phyloP scores from a whole-genome alignment of 2,329 filamentous ascomycete species.

The Cladosporium phlei region DNA sequence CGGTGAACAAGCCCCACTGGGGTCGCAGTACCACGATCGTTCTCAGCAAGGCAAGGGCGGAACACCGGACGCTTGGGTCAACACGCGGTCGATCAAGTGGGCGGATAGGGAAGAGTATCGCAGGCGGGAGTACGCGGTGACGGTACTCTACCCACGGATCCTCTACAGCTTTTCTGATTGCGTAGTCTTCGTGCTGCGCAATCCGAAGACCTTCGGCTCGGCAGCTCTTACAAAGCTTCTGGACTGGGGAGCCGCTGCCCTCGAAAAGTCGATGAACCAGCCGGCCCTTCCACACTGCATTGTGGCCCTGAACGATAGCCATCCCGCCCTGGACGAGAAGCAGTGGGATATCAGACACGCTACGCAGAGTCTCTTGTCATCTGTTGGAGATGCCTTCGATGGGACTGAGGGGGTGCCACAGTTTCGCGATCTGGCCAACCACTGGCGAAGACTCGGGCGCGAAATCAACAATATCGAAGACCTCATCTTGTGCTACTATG shows the following conservation, averaged over 20 bases:
- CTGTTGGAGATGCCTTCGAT: constrained; percentile 29
- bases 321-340: constrained; percentile 30
- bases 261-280: constrained; percentile 53
- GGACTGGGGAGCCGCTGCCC: constrained; percentile 47
- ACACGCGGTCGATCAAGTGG: constrained; percentile 34
- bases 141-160: constrained; percentile 37
- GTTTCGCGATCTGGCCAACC: constrained; percentile 33
- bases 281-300: constrained; percentile 52
- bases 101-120: constrained; percentile 27
- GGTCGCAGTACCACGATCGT: no score
- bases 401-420: constrained; percentile 30
- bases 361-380: constrained; percentile 30
- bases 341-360: constrained; percentile 33
- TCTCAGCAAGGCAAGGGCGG: no score
- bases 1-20: no score
- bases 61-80: no score
- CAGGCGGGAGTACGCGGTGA: constrained; percentile 36
- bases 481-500: constrained; percentile 49
- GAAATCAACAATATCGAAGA: constrained; percentile 43
- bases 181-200: constrained; percentile 40
- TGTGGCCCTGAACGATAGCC: constrained; percentile 42
- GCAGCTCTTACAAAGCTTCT: constrained; percentile 38
- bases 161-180: constrained; percentile 43
- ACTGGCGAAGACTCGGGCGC: constrained; percentile 41
- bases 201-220: constrained; percentile 35